Conservation (phyloP, 129 eudicot genomes). For the Lonicera japonica region DNA sequence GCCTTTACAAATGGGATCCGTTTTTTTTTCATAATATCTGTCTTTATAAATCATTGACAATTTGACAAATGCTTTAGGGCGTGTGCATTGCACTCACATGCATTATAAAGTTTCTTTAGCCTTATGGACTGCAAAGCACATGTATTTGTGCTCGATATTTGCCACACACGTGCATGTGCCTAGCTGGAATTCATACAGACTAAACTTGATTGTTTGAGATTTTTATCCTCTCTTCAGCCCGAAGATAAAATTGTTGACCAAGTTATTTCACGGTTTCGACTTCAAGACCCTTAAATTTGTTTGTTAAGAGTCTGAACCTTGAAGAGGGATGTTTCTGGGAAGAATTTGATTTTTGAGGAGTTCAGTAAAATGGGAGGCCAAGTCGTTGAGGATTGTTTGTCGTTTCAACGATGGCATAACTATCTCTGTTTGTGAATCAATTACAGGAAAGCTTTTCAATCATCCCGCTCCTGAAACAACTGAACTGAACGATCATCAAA, state of each 20-base stretch:
- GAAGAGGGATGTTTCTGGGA: constrained; percentile 35
- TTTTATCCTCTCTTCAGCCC: constrained; percentile 7
- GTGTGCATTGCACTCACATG: no score
- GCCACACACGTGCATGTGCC: neutral
- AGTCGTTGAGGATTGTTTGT: constrained; percentile 39
- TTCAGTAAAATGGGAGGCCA: constrained; percentile 54
- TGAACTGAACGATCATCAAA: constrained; percentile 49
- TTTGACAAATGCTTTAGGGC: no score
- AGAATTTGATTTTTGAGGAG: constrained; percentile 39
- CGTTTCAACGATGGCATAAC: constrained; percentile 53
- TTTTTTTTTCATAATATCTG: no score
- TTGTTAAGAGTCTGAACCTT: constrained; percentile 23
- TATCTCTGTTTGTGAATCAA: constrained; percentile 70
- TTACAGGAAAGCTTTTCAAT: constrained; percentile 74
- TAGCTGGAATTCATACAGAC: neutral
- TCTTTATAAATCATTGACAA: no score
- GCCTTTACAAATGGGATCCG: no score
- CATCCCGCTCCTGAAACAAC: constrained; percentile 51
- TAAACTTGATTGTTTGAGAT: neutral
- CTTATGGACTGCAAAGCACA: no score
- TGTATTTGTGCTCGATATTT: no score
- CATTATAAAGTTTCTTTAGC: no score
- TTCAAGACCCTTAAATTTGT: constrained; percentile 27
- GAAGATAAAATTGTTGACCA: constrained; percentile 15
- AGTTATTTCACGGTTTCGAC: constrained; percentile 23